phyloP scores from a whole-genome alignment of 2,329 filamentous ascomycete species.

The Clarireedia hainanense region DNA sequence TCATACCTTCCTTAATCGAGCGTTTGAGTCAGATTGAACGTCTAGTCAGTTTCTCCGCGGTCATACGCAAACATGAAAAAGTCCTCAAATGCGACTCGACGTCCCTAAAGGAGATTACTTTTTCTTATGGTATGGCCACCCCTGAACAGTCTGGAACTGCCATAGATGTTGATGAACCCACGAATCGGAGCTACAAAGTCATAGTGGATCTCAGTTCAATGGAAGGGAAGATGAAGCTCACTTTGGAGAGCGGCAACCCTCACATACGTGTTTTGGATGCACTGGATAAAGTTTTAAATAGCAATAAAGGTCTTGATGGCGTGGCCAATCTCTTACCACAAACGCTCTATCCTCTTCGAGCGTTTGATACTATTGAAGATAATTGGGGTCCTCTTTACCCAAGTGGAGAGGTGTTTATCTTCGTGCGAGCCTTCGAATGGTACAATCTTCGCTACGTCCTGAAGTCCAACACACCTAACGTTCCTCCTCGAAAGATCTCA shows the following conservation, averaged over 20 bases:
- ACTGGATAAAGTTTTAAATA: constrained; percentile 51
- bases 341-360: constrained; percentile 58
- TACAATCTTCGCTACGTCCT: constrained; percentile 48
- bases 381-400: constrained; percentile 37
- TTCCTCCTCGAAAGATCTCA: constrained; percentile 33
- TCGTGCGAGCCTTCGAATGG: constrained; percentile 48
- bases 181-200: constrained; percentile 38
- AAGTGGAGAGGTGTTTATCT: constrained; percentile 42
- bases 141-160: constrained; percentile 14
- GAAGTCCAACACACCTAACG: constrained; percentile 19
- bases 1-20: constrained; percentile 25
- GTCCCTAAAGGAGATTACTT: constrained; percentile 55
- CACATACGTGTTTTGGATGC: constrained; percentile 56
- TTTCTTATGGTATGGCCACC: constrained; percentile 51
- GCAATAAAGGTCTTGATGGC: constrained; percentile 39
- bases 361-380: constrained; percentile 52
- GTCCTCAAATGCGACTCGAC: constrained; percentile 51
- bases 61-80: constrained; percentile 48
- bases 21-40: constrained; percentile 52
- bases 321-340: constrained; percentile 47
- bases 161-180: constrained; percentile 13
- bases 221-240: constrained; percentile 44
- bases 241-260: constrained; percentile 55
- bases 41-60: constrained; percentile 61
- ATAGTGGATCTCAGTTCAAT: constrained; percentile 48